phyloP scores from a whole-genome alignment of 2,329 filamentous ascomycete species.

The Epichloe festucae region DNA sequence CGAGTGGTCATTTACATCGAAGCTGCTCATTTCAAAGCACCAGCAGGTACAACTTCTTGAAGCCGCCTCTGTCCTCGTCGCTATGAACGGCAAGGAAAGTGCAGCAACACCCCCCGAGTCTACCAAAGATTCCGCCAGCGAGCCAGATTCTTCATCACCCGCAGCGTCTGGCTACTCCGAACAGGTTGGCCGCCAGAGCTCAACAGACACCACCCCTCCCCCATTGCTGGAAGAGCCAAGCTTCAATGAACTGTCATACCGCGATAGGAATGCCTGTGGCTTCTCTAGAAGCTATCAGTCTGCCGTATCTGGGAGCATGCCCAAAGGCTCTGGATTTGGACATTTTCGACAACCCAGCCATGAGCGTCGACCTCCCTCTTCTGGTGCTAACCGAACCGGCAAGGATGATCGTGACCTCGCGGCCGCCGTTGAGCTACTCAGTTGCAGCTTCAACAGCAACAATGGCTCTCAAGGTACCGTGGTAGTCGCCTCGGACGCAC shows the following conservation, averaged over 20 bases:
- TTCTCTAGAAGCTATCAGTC: constrained; percentile 78
- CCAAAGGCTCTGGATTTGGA: constrained; percentile 31
- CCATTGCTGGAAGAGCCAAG: constrained; percentile 56
- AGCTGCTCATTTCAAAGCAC: constrained; percentile 96
- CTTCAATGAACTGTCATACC: constrained; percentile 36
- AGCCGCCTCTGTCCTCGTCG: constrained; percentile 87
- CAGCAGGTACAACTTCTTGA: constrained; percentile 97
- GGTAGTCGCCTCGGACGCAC: constrained; percentile 57
- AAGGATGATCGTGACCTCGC: constrained; percentile 81
- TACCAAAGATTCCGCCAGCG: constrained; percentile 58
- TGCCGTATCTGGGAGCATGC: constrained; percentile 35
- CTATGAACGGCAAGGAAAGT: constrained; percentile 57
- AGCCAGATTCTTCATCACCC: constrained; percentile 71
- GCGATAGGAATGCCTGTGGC: constrained; percentile 42
- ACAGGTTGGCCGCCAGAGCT: constrained; percentile 64
- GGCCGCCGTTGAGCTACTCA: constrained; percentile 78
- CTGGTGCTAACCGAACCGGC: constrained; percentile 60
- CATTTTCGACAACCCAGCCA: constrained; percentile 64
- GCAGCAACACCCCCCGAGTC: constrained; percentile 53
- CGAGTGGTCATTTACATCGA: constrained; percentile 94
- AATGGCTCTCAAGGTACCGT: constrained; percentile 50
- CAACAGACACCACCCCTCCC: constrained; percentile 83
- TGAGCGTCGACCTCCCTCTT: constrained; percentile 65
- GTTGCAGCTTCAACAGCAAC: constrained; percentile 78
- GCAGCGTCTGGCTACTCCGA: constrained; percentile 72